phyloP scores from a whole-genome alignment of 1,284 basidiomycete genomes.

The Ganoderma multipileum region DNA sequence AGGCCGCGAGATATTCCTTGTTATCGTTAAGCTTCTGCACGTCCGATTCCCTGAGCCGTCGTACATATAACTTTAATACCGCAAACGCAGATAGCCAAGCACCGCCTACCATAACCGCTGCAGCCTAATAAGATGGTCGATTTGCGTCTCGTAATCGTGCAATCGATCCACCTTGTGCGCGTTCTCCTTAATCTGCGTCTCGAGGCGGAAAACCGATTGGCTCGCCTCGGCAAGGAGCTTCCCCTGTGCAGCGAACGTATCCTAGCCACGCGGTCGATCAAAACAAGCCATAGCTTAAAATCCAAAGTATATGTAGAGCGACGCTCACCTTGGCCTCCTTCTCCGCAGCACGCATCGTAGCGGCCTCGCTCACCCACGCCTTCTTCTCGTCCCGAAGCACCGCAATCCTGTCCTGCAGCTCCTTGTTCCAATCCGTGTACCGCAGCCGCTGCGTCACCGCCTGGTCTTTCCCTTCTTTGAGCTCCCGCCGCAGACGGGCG shows the following conservation, averaged over 20 bases:
- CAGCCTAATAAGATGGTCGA: conserved; percentile 74
- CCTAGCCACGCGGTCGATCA: conserved; percentile 47
- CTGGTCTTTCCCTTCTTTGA: conserved; percentile 70
- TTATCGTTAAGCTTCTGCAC: conserved; percentile 73
- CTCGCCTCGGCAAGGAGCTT: conserved; percentile 68
- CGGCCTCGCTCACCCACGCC: conserved; percentile 66
- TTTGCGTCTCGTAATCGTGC: conserved; percentile 74
- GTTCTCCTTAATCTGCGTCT: conserved; percentile 72
- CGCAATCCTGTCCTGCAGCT: conserved; percentile 70
- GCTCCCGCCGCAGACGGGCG: conserved; percentile 62
- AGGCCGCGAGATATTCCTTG: conserved; percentile 59
- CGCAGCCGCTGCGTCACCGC: conserved; percentile 68
- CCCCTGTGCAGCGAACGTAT: conserved; percentile 70
- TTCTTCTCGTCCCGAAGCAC: conserved; percentile 74
- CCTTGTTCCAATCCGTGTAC: conserved; percentile 75
- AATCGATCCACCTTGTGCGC: conserved; percentile 77
- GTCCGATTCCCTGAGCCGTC: conserved; percentile 68
- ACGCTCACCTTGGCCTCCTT: conserved; percentile 66
- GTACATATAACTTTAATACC: neutral
- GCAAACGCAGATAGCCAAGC: neutral
- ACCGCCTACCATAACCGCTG: conserved; percentile 70
- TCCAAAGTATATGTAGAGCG: no score
- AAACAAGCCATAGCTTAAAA: neutral
- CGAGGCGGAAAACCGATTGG: conserved; percentile 63
- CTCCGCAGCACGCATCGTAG: conserved; percentile 65